phyloP scores from a whole-genome alignment of 2,329 filamentous ascomycete species.

The Talaromyces sp. region DNA sequence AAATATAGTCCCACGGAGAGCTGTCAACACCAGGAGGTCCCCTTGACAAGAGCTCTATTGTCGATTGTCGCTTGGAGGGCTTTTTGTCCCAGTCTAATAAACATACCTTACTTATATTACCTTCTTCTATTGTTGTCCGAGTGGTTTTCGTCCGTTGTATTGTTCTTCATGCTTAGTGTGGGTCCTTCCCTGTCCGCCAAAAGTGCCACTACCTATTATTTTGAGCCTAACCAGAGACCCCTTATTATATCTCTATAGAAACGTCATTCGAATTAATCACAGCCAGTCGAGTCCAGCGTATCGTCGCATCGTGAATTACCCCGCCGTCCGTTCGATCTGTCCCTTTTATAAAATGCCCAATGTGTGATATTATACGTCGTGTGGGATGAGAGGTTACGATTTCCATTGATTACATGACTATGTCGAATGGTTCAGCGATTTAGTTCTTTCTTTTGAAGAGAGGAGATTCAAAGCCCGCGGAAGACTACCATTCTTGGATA shows the following conservation, averaged over 20 bases:
- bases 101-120: not conserved
- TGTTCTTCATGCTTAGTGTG: constrained; percentile 1
- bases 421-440: constrained; percentile 15
- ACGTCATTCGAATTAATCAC: constrained; percentile 11
- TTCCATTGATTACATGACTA: constrained; percentile 13
- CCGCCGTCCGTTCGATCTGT: not conserved
- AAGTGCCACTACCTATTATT: constrained; percentile 15
- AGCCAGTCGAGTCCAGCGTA: not conserved
- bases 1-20: constrained; percentile 8
- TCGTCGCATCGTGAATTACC: not conserved
- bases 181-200: constrained; percentile 5
- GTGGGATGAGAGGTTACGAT: constrained; percentile 11
- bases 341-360: not conserved
- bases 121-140: not conserved
- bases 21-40: not conserved
- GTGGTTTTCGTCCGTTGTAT: not conserved
- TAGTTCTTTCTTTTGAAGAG: constrained; percentile 1
- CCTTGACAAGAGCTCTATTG: not conserved
- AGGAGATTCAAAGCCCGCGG: not conserved
- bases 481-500: not conserved
- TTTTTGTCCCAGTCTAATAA: not conserved
- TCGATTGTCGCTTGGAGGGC: not conserved
- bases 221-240: constrained; percentile 16
- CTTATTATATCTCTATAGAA: constrained; percentile 7
- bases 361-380: constrained; percentile 1